Conservation (phyloP, 2,329 filamentous ascomycete genomes). For the Diaporthe eres region DNA sequence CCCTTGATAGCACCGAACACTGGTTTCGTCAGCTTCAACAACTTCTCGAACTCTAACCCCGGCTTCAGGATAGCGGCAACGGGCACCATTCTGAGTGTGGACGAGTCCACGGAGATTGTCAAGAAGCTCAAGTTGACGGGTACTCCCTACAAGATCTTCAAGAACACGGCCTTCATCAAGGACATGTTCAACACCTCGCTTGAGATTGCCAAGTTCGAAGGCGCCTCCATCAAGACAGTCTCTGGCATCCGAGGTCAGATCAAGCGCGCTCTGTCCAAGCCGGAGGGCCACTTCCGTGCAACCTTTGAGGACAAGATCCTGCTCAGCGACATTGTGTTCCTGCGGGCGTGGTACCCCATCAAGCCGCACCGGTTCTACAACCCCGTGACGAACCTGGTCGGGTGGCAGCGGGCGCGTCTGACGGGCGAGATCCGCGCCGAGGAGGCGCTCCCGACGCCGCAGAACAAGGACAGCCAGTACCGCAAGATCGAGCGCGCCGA, state of each 20-base stretch:
- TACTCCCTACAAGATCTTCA: slow-evolving; percentile 96
- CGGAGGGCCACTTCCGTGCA: slow-evolving; percentile 95
- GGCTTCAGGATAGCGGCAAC: slow-evolving; percentile 96
- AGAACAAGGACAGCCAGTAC: slow-evolving; percentile 89
- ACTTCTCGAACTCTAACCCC: slow-evolving; percentile 84
- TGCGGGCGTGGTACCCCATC: slow-evolving; percentile 96
- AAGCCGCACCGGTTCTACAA: slow-evolving; percentile 98
- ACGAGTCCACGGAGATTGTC: slow-evolving; percentile 96
- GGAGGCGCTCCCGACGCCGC: slow-evolving; percentile 81
- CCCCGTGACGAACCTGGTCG: slow-evolving; percentile 91
- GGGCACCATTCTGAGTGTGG: slow-evolving; percentile 92
- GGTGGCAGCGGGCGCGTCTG: slow-evolving; percentile 94
- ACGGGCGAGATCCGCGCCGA: slow-evolving; percentile 91
- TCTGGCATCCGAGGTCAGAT: slow-evolving; percentile 97
- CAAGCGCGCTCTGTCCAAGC: slow-evolving; percentile 93
- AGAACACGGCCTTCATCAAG: slow-evolving; percentile 98
- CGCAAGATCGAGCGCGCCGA: slow-evolving; percentile 74
- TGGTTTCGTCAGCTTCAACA: slow-evolving; percentile 94
- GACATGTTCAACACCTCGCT: slow-evolving; percentile 96
- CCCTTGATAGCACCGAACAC: slow-evolving; percentile 96
- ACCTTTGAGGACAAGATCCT: slow-evolving; percentile 99
- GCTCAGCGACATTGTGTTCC: slow-evolving; percentile 95
- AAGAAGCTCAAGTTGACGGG: slow-evolving; percentile 99
- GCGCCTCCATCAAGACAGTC: slow-evolving; percentile 94
- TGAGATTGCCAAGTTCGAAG: slow-evolving; percentile 98